Conservation (phyloP, 2,329 filamentous ascomycete species). For the Talaromyces verruculosus region DNA sequence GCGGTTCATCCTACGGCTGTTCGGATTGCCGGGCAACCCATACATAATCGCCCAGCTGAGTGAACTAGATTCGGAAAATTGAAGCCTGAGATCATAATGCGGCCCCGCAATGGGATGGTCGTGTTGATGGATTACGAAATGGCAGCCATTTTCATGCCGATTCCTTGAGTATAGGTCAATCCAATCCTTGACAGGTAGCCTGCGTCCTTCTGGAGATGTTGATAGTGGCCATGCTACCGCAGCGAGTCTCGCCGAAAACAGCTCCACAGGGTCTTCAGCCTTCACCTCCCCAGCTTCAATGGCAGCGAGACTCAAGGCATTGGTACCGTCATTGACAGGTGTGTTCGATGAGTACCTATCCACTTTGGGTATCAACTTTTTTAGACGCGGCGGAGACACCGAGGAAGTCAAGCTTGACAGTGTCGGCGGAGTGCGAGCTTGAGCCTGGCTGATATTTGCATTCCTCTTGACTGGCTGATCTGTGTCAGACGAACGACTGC, state of each 20-base stretch:
- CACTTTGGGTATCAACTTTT: constrained; percentile 1
- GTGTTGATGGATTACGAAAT: constrained; percentile 72
- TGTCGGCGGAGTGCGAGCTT: constrained; percentile 4
- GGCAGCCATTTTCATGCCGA: constrained; percentile 47
- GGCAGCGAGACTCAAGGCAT: constrained; percentile 38
- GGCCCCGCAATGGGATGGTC: constrained; percentile 68
- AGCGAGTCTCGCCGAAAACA: constrained; percentile 48
- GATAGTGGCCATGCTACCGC: constrained; percentile 29
- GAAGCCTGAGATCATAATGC: constrained; percentile 68
- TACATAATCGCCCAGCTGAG: constrained; percentile 66
- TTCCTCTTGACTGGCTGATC: background rate
- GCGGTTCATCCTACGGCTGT: constrained; percentile 54
- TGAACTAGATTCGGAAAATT: constrained; percentile 67
- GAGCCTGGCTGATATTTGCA: background rate
- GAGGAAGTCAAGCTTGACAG: constrained; percentile 27
- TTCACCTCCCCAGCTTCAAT: constrained; percentile 54
- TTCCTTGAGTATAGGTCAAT: constrained; percentile 50
- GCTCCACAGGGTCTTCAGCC: constrained; percentile 51
- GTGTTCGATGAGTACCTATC: background rate
- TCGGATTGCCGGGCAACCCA: constrained; percentile 59
- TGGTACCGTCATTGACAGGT: background rate
- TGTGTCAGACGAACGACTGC: constrained; percentile 5
- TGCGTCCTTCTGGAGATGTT: constrained; percentile 27
- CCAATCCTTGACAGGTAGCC: constrained; percentile 47
- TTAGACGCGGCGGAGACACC: constrained; percentile 32